These are phyloP conservation scores for Collybia sp. DNA, from an alignment of 768 basidiomycete genomes.

Conservation along the genomic window DNA sequence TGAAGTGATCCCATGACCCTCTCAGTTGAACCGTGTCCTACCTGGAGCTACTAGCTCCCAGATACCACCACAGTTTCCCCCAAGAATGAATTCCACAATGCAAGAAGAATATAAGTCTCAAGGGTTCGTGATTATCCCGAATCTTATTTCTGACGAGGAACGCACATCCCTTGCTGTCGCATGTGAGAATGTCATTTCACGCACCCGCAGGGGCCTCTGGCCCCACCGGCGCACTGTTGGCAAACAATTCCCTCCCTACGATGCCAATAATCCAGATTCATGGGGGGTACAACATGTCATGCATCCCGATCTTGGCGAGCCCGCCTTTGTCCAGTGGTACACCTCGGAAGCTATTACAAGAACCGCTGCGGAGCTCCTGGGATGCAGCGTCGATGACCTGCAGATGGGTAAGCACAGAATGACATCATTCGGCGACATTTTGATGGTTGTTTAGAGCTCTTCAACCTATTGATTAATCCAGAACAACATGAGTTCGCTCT, in stretches of 20 bases:
- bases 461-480: constrained; percentile 75
- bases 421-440: neutral
- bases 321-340: constrained; percentile 64
- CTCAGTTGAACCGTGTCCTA: no score
- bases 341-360: constrained; percentile 44
- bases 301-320: constrained; percentile 67
- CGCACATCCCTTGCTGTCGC: constrained; percentile 40
- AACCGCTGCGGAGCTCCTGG: constrained; percentile 42
- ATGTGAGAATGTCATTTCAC: constrained; percentile 42
- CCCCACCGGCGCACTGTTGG: constrained; percentile 66
- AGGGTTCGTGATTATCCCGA: constrained; percentile 62
- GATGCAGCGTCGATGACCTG: constrained; percentile 51
- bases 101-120: constrained; percentile 53
- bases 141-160: constrained; percentile 40
- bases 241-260: constrained; percentile 75
- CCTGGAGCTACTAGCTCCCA: no score
- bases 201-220: constrained; percentile 61
- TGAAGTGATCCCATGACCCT: no score
- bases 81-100: constrained; percentile 17
- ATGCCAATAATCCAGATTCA: constrained; percentile 52
- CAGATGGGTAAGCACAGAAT: constrained; percentile 59
- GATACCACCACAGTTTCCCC: no score
- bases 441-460: constrained; percentile 45
- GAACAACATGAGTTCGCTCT: constrained; percentile 59
- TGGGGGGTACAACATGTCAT: constrained; percentile 84